These are phyloP conservation scores for Nidula niveotomentosa DNA, from an alignment of 1,284 basidiomycete genomes.

Conservation along the genomic window DNA sequence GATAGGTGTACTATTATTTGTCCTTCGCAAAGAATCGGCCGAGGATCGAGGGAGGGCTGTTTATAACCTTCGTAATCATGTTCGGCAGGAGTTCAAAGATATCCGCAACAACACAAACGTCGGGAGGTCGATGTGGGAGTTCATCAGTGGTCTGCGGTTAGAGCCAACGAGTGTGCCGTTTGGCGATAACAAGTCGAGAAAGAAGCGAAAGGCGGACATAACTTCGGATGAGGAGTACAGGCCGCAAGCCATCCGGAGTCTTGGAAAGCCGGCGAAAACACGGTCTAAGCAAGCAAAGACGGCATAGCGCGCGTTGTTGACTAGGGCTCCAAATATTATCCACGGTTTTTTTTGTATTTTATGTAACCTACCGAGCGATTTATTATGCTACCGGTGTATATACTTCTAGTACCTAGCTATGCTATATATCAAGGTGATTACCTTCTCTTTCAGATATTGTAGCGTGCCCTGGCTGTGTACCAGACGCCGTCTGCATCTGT, in stretches of 20 bases:
- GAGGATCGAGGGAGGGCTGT: conserved; percentile 51
- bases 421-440: not conserved
- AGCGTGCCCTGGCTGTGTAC: conserved; percentile 67
- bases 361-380: too few species aligned
- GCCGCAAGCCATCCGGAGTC: conserved; percentile 18
- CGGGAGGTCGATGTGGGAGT: conserved; percentile 53
- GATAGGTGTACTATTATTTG: conserved; percentile 57
- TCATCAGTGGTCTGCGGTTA: conserved; percentile 39
- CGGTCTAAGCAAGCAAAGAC: conserved; percentile 29
- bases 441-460: conserved; percentile 18
- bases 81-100: conserved; percentile 55
- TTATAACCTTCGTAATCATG: conserved; percentile 47
- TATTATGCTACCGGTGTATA: not conserved
- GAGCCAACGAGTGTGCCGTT: conserved; percentile 20
- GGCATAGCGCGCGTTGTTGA: not conserved
- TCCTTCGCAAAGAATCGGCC: conserved; percentile 36
- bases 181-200: not conserved
- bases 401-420: not conserved
- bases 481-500: conserved; percentile 68
- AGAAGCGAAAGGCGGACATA: conserved; percentile 10
- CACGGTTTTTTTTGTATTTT: too few species aligned
- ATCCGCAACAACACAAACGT: conserved; percentile 58
- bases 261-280: conserved; percentile 33
- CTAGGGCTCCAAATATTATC: not conserved
- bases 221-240: conserved; percentile 42